These are phyloP conservation scores for Neofusicoccum parvum DNA, from an alignment of 2,329 filamentous ascomycete species.

Conservation along the genomic window DNA sequence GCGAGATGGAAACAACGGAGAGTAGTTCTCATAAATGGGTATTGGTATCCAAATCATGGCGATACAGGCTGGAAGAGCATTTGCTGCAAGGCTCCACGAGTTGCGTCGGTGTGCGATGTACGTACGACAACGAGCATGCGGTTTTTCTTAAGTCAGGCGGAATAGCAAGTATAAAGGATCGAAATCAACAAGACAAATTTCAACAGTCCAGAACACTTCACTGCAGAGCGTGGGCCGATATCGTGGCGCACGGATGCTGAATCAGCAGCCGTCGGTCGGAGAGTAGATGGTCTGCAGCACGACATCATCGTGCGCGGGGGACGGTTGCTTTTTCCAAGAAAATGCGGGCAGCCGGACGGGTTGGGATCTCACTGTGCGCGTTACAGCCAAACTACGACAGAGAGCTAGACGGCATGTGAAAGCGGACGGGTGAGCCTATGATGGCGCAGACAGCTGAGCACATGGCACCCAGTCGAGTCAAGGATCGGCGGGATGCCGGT, in stretches of 20 bases:
- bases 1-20: not conserved
- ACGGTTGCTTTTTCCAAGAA: not conserved
- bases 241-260: slow-evolving; percentile 1
- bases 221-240: not conserved
- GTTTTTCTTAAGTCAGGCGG: not conserved
- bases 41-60: not conserved
- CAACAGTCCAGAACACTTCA: not conserved
- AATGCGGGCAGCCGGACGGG: not conserved
- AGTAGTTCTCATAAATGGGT: not conserved
- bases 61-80: not conserved
- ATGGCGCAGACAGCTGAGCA: not conserved
- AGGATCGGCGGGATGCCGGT: not conserved
- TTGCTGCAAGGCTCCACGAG: not conserved
- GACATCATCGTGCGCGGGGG: not conserved
- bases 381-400: not conserved
- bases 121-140: slow-evolving; percentile 6
- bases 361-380: not conserved
- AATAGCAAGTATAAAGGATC: slow-evolving; percentile 1
- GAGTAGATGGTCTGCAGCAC: not conserved
- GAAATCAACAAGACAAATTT: not conserved
- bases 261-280: not conserved
- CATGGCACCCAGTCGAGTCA: slow-evolving; percentile 2
- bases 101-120: not conserved
- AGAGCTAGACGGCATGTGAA: not conserved
- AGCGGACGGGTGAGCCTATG: not conserved